These are phyloP conservation scores for Luffa aegyptiaca DNA, from an alignment of 306 rosid genomes.

Conservation along the genomic window DNA sequence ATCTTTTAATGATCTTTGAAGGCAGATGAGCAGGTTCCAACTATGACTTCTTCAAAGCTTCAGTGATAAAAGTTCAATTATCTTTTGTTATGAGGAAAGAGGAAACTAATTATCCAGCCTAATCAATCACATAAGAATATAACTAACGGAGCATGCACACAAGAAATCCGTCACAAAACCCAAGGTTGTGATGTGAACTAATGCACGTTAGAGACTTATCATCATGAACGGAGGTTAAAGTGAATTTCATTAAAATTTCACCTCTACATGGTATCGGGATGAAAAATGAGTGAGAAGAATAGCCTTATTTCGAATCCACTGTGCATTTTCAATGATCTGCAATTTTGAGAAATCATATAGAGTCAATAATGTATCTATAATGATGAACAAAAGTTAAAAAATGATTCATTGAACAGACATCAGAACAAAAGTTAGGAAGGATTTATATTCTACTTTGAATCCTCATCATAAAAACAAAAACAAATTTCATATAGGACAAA, in stretches of 20 bases:
- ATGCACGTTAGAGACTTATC: neutral
- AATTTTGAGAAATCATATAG: constrained; percentile 3
- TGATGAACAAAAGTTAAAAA: neutral
- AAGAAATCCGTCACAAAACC: neutral
- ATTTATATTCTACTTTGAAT: constrained; percentile 1
- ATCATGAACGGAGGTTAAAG: neutral
- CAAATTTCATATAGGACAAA: neutral
- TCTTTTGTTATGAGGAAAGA: neutral
- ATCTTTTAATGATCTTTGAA: neutral
- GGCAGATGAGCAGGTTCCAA: neutral
- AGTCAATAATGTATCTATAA: neutral
- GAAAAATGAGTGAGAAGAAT: constrained; percentile 91
- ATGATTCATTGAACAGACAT: neutral
- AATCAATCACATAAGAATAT: neutral
- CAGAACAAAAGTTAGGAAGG: neutral
- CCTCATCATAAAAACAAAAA: neutral
- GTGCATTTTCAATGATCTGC: constrained; percentile 70
- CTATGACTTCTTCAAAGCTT: neutral
- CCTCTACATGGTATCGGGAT: constrained; percentile 82
- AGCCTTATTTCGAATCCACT: constrained; percentile 90
- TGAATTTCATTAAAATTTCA: constrained; percentile 18
- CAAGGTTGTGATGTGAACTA: neutral
- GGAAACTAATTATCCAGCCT: neutral
- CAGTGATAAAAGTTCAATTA: neutral
- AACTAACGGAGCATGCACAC: neutral